Evolutionary conservation across 441 rosid genomes (phyloP), one percentile per base, ranked within the genome.

Genomic region (Gossypium lobatum): DNA sequence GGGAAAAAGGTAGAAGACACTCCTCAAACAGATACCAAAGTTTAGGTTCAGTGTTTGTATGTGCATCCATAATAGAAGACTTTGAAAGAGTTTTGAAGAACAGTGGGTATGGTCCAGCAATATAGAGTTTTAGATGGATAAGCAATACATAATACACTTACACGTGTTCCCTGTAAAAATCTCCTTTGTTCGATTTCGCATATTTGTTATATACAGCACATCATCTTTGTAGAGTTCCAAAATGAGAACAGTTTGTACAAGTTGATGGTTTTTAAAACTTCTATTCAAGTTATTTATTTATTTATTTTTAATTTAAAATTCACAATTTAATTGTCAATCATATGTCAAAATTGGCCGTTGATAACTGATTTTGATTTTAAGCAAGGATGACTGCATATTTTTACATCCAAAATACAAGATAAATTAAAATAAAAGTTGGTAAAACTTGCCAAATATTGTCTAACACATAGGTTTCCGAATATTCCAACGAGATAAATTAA

Each of bases 51-150:
- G n/a, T 10, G 34, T 13, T 4, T 31, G 25, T 21, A 4, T 20
- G 10, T 25, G 10, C 13, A 42, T 42, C 26, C 61, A 13, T 46
- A 11, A 55, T 14, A 2, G 20, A 18, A 18, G 14, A 55, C 21
- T 5, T 3, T 16, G 20, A 34, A 34, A 34, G 39, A 34, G 73
- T 34, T 70, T 70, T 70, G 71, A 67, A 25, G 20, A 23, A 45
- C 37, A 66, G 11, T 21, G 55, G 0, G 2, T 26, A 45, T 21
- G 18, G 4, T 65, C 23, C 55, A 13, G 57, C 37, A 23, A 23
- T 66, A 48, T 52, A 66, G 72, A 58, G 63, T 58, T 58, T 66
- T 26, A 16, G 45, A 17, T 67, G 23, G 10, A 50, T 50, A 26
- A 8, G 20, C 39, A 6, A 34, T 34, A 34, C 39, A 6, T 34